phyloP scores from a whole-genome alignment of 2,329 filamentous ascomycete genomes.

The Alternaria sp. region DNA sequence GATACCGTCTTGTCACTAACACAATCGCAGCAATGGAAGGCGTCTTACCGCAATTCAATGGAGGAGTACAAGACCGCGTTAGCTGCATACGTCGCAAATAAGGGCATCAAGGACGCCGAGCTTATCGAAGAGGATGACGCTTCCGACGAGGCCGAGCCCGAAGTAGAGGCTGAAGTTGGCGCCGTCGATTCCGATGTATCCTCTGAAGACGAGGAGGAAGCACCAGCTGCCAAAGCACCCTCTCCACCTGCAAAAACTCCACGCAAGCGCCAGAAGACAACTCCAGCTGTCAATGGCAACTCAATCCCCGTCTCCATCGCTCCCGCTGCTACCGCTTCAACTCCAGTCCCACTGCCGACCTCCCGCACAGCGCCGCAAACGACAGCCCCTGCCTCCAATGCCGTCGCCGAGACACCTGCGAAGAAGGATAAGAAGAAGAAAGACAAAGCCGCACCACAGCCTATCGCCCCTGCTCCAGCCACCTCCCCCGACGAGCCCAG shows the following conservation, averaged over 20 bases:
- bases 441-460: conserved; percentile 34
- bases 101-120: conserved; percentile 51
- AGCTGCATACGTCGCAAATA: conserved; percentile 63
- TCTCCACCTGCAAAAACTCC: conserved; percentile 49
- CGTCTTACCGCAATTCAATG: conserved; percentile 62
- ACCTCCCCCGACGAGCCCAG: conserved; percentile 33
- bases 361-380: conserved; percentile 23
- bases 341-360: conserved; percentile 39
- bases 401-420: conserved; percentile 28
- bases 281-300: conserved; percentile 36
- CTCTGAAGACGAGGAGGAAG: conserved; percentile 44
- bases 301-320: conserved; percentile 24
- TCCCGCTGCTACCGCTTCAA: conserved; percentile 24
- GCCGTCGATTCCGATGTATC: conserved; percentile 54
- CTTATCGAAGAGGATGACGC: conserved; percentile 52
- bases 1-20: not conserved
- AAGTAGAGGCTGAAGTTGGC: conserved; percentile 45
- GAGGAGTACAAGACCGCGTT: conserved; percentile 65
- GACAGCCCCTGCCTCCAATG: conserved; percentile 18
- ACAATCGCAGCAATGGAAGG: conserved; percentile 45
- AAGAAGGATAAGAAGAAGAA: conserved; percentile 50
- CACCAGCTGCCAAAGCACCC: conserved; percentile 42
- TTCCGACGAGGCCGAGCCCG: conserved; percentile 31
- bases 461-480: conserved; percentile 38
- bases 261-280: conserved; percentile 52